A percentile compares a stretch with the other conserved stretches of the same genome.
phyloP scores from a whole-genome alignment of 768 basidiomycete genomes.

The Rhodotorula toruloides region DNA sequence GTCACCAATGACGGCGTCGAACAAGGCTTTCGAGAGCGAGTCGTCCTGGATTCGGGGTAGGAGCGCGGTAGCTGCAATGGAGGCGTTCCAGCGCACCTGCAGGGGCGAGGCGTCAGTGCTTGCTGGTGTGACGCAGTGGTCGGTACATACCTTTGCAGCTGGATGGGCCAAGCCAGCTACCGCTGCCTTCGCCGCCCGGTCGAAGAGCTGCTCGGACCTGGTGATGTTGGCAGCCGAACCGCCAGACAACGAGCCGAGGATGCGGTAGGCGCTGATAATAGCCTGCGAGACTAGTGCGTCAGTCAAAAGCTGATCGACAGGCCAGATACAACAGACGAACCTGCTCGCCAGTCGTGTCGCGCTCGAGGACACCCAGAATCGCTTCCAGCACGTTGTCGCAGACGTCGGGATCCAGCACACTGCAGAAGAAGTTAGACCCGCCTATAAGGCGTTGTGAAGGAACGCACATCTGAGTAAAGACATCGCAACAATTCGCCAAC shows the following conservation, averaged over 20 bases:
- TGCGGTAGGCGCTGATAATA: slow-evolving; percentile 10
- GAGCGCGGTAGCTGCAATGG: slow-evolving; percentile 3
- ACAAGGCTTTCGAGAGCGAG: background rate
- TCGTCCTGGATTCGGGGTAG: background rate
- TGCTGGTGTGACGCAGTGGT: no score
- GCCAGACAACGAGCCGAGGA: slow-evolving; percentile 7
- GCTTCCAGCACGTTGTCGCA: background rate
- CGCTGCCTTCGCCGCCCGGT: no score
- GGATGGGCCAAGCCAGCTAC: background rate
- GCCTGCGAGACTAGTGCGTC: background rate
- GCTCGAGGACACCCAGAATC: background rate
- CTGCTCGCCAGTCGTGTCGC: background rate
- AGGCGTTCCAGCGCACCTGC: slow-evolving; percentile 36
- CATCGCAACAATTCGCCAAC: slow-evolving; percentile 22
- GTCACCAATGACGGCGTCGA: background rate
- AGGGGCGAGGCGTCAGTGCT: background rate
- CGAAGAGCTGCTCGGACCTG: background rate
- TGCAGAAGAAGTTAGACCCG: no score
- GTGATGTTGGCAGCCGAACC: slow-evolving; percentile 11
- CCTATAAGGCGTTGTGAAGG: no score
- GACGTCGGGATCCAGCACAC: background rate
- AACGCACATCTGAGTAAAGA: background rate
- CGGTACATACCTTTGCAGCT: background rate
- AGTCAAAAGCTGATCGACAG: background rate
- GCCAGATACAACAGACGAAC: background rate